These are phyloP conservation scores for Penicillium malachiteum DNA, from an alignment of 495 filamentous ascomycete species.

Conservation along the genomic window DNA sequence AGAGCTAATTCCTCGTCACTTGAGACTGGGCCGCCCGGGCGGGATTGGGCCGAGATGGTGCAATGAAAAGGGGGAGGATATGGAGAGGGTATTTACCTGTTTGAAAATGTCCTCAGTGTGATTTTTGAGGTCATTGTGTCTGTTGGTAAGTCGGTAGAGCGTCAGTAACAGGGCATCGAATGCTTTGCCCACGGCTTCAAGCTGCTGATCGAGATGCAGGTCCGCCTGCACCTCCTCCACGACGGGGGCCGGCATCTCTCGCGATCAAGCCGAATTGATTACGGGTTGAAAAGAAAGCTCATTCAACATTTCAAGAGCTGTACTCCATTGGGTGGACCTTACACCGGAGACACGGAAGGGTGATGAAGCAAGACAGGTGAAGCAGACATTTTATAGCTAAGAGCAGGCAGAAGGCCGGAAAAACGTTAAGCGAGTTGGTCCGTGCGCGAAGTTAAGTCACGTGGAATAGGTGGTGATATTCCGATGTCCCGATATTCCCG, in stretches of 20 bases:
- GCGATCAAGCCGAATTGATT: constrained; percentile 23
- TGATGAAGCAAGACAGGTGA: constrained; percentile 13
- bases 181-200: constrained; percentile 43
- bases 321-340: constrained; percentile 10
- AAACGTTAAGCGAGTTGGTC: constrained; percentile 45
- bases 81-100: constrained; percentile 42
- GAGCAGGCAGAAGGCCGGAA: constrained; percentile 16
- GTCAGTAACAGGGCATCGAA: constrained; percentile 52
- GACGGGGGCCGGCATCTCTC: constrained; percentile 30
- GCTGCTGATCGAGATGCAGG: constrained; percentile 33
- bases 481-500: too few species aligned
- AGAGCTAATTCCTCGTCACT: constrained; percentile 60
- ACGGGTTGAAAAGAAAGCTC: constrained; percentile 9
- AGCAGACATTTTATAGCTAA: constrained; percentile 20
- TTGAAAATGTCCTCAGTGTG: constrained; percentile 42
- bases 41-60: constrained; percentile 8
- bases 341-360: constrained; percentile 12
- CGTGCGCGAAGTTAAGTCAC: constrained; percentile 31
- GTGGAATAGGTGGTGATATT: constrained; percentile 15
- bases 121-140: constrained; percentile 43
- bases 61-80: neutral
- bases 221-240: constrained; percentile 34
- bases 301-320: constrained; percentile 8
- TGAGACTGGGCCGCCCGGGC: constrained; percentile 25
- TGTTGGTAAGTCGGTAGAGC: constrained; percentile 44